Base-by-base conservation (phyloP, 164 flowering plant species). In the Magnolia kwangsiensis region DNA sequence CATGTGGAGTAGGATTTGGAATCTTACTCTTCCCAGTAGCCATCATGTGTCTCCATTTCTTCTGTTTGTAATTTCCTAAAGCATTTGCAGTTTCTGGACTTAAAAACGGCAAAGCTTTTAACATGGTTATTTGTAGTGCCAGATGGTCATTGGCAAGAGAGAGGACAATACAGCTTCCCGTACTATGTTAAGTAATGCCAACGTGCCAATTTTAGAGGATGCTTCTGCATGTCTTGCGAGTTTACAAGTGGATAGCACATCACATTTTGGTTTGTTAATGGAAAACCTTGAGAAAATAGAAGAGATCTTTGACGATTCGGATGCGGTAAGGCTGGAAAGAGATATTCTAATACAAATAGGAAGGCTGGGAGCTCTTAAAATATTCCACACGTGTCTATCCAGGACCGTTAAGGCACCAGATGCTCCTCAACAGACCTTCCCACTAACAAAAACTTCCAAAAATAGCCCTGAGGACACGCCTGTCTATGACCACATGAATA, bases 261-360 rank as follows among this genome's bases (percentile, higher is more conserved):
- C 89, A 8, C 78, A 79, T 66, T 91, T 80, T 74, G 71, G 78
- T 66, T 81, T 90, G 74, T 75, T 94, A 76, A 74, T 90, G 86
- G 82, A 92, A 70, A 90, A 87, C 82, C 79, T 92, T 76, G 82
- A 80, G 81, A 71, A 77, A 74, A 82, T 94, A 77, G 97, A 94
- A 84, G 84, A 85, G 21, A 86, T 82, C 37, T 76, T 89, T 79
- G 80, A 80, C 64, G 84, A 80, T 78, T 80, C 89, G n/a, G 86
- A 90, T 63, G 70, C 61, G 55, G 27, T 83, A 75, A 83, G 74
- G 75, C 77, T 94, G 85, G 98, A 92, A 80, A 85, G 78, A 75
- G 96, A 91, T 73, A 94, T 92, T 79, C 74, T 92, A 80, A 72
- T 80, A 71, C 98, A 91, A 67, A 73, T 94, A 82, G 88, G 84